Evolutionary conservation across 305 asterid species (phyloP).

Genomic region (Solanum aculeatissimum): DNA sequence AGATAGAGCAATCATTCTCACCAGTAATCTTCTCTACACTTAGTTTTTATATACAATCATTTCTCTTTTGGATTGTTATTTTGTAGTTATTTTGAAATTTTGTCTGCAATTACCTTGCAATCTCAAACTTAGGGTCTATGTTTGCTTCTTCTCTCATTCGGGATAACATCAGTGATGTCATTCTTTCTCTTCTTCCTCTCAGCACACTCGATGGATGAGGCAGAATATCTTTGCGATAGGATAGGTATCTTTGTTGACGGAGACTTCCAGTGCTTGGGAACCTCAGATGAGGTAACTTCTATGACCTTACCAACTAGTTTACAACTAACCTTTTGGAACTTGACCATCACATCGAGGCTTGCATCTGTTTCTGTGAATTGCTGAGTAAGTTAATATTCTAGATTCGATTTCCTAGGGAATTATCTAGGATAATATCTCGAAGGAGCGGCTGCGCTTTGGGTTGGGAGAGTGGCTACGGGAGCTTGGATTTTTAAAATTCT

Average conservation of each 20-base stretch:
- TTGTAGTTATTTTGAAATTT: neutral
- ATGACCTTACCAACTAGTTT: neutral
- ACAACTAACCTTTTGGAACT: neutral
- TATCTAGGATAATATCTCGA: neutral
- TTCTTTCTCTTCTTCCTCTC: conserved; percentile 6
- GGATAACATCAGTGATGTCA: neutral
- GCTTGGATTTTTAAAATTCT: neutral
- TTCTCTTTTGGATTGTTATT: neutral
- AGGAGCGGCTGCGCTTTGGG: neutral
- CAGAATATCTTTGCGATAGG: conserved; percentile 11
- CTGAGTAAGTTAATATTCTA: neutral
- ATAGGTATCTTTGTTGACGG: conserved; percentile 14
- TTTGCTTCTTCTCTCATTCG: neutral
- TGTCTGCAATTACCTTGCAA: neutral
- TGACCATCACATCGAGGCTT: neutral
- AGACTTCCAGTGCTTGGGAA: conserved; percentile 7
- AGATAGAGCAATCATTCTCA: conserved; percentile 83
- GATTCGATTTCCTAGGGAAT: neutral
- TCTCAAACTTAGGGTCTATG: neutral
- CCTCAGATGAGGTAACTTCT: conserved; percentile 2
- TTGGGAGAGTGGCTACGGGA: neutral
- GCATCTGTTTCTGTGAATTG: neutral
- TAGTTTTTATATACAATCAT: neutral
- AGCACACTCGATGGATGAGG: conserved; percentile 99
- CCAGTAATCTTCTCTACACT: conserved; percentile 27